Base-by-base conservation (phyloP, 2,329 filamentous ascomycete species). In the Cadophora gregata region DNA sequence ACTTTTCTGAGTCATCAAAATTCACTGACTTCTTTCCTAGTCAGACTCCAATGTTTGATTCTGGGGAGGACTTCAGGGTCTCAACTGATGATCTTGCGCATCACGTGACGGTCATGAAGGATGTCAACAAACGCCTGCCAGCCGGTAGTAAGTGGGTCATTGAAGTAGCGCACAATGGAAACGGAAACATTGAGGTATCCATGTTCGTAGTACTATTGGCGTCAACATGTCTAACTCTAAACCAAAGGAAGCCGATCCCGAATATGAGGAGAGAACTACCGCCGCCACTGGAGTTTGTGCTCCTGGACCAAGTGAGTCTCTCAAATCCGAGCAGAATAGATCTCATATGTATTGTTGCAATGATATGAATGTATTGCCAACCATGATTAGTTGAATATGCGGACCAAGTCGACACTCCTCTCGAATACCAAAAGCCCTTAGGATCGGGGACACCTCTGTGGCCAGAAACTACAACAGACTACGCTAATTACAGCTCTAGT, bases 131-230 rank as follows among this genome's bases (percentile, higher is more conserved):
- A 4, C 83, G 84, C 67, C 77, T 87, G 70, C 82, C 84, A 33
- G 33, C 80, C 4, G 85, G 85, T 4, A 86, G 84, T 64, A 75
- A 76, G 53, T 87, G 83, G 75, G 82, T 82, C 31, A 78, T 85
- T 19, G 85, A 87, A 72, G 76, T 86, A 50, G 84, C 81, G 6
- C 83, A 86, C 77, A 87, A 87, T 65, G 83, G 83, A 19, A 85
- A 85, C 62, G 83, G 83, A 29, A 83, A 84, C 68, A 82, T 85
- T 62, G 80, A 82, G 19, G 64, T 56, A 25, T 4, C 0, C 4
- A 6, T 58, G 8, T n/a, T 53, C 27, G 5, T 29, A 27, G 8
- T 33, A 1, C 14, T 16, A 9, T 38, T 7, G 31, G 21, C 19
- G 10, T 16, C 19, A 21, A 47, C 42, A 21, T 47, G 8, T 38